Percentiles rank a stretch among this genome's conserved stretches.
Conservation (phyloP, 495 filamentous ascomycete species). For the Penicillium ucsense region DNA sequence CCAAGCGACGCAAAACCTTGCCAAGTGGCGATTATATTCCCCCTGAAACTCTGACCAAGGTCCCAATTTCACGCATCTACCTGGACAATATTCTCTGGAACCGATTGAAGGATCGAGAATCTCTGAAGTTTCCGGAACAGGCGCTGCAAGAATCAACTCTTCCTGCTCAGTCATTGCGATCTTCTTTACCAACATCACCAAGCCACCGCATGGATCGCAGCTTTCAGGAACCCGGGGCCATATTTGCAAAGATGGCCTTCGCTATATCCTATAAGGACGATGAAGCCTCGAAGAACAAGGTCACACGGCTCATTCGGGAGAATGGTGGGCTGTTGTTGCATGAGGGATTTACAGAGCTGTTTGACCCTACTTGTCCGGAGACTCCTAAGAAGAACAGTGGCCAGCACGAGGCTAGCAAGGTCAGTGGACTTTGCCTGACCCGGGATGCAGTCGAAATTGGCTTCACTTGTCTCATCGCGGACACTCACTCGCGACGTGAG, state of each 20-base stretch:
- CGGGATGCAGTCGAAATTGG: conserved; percentile 45
- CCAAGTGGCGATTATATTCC: conserved; percentile 20
- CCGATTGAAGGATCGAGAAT: conserved; percentile 35
- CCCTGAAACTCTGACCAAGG: conserved; percentile 27
- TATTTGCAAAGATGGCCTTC: conserved; percentile 75
- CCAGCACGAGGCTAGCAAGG: conserved; percentile 2
- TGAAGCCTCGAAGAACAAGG: conserved; percentile 42
- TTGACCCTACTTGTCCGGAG: conserved; percentile 40
- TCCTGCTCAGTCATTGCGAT: conserved; percentile 32
- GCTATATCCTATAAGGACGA: conserved; percentile 59
- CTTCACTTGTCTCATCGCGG: conserved; percentile 78
- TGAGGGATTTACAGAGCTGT: conserved; percentile 77
- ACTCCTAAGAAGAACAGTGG: conserved; percentile 18
- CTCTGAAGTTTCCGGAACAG: conserved; percentile 17
- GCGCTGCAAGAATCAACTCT: conserved; percentile 15
- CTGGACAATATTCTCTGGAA: conserved; percentile 42
- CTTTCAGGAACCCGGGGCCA: conserved; percentile 19
- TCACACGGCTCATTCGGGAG: conserved; percentile 37
- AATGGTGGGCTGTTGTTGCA: conserved; percentile 67
- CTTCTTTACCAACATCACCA: conserved; percentile 34
- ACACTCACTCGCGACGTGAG: conserved; percentile 74
- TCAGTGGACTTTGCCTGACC: conserved; percentile 36
- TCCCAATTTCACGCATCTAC: conserved; percentile 39
- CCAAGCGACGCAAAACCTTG: conserved; percentile 40
- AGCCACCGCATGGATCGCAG: conserved; percentile 31